Evolutionary conservation across 331 rosid genomes (phyloP).

Genomic region (Dryas integrifolia): DNA sequence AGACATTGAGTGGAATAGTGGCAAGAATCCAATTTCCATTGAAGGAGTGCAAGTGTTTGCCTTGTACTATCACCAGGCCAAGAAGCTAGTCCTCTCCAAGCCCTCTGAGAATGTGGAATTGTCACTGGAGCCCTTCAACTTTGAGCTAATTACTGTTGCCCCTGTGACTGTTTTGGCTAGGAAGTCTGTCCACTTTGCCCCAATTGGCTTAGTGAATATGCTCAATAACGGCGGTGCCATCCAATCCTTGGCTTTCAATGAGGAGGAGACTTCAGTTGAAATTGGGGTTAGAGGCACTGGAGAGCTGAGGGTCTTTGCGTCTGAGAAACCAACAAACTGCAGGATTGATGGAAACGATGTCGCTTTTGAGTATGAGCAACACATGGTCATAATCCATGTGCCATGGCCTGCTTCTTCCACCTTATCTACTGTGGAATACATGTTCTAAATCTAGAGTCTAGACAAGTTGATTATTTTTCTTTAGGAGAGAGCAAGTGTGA

Average conservation of each 20-base stretch:
- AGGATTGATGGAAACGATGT: constrained; percentile 49
- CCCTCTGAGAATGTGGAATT: constrained; percentile 49
- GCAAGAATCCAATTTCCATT: constrained; percentile 54
- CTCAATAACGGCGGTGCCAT: constrained; percentile 82
- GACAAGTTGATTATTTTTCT: background rate
- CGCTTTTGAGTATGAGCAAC: constrained; percentile 48
- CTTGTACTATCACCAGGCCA: constrained; percentile 60
- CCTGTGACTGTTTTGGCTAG: constrained; percentile 44
- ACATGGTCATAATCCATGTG: constrained; percentile 60
- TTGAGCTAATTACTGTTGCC: constrained; percentile 70
- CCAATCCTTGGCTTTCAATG: constrained; percentile 46
- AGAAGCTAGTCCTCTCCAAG: constrained; percentile 53
- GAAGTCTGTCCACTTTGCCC: constrained; percentile 55
- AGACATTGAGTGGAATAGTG: constrained; percentile 81
- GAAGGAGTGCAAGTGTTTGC: constrained; percentile 55
- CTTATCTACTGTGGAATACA: constrained; percentile 48
- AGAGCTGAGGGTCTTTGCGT: constrained; percentile 66
- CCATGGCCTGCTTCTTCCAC: constrained; percentile 66
- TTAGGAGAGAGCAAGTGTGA: background rate
- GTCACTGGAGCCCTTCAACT: constrained; percentile 81
- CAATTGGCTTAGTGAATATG: constrained; percentile 82
- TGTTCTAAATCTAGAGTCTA: constrained; percentile 34
- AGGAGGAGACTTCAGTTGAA: constrained; percentile 32
- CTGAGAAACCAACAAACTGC: constrained; percentile 57
- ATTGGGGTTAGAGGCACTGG: constrained; percentile 68